phyloP scores from a whole-genome alignment of 345 rosid species.

The Hibiscus tridactylites region DNA sequence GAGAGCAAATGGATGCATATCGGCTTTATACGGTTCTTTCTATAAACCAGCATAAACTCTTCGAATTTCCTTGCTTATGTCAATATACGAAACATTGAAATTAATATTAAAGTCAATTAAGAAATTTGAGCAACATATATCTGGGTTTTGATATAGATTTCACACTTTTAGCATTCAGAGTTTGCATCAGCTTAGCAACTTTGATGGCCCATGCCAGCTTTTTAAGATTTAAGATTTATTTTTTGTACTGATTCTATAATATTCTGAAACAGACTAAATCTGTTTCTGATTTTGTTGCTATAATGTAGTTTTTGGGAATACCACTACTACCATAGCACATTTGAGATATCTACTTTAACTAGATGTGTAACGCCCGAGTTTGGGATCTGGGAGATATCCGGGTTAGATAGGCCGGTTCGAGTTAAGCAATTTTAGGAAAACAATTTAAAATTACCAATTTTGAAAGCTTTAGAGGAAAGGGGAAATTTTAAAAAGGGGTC shows the following conservation, averaged over 20 bases:
- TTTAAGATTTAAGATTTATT: neutral
- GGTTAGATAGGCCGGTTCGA: too few relatives aligned
- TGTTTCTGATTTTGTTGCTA: neutral
- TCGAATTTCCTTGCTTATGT: neutral
- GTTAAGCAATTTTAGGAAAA: too few relatives aligned
- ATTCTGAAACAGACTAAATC: too few relatives aligned
- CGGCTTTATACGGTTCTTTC: constrained; percentile 76
- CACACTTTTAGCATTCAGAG: neutral
- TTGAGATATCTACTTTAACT: neutral
- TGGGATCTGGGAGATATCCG: too few relatives aligned
- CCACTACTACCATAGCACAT: neutral
- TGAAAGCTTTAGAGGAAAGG: too few relatives aligned
- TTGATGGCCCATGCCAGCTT: neutral
- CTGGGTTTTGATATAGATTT: constrained; percentile 29
- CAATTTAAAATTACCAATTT: too few relatives aligned
- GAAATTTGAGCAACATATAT: neutral
- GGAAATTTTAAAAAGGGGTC: too few relatives aligned
- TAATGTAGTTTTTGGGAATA: neutral
- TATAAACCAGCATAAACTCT: neutral
- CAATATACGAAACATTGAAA: neutral
- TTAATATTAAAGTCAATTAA: neutral
- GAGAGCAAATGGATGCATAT: constrained; percentile 86
- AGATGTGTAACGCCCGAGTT: neutral
- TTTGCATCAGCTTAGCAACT: neutral
- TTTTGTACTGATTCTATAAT: neutral